Base-by-base conservation (phyloP, 108 stramenopile species). In the Pseudonitzschia multiseries region DNA sequence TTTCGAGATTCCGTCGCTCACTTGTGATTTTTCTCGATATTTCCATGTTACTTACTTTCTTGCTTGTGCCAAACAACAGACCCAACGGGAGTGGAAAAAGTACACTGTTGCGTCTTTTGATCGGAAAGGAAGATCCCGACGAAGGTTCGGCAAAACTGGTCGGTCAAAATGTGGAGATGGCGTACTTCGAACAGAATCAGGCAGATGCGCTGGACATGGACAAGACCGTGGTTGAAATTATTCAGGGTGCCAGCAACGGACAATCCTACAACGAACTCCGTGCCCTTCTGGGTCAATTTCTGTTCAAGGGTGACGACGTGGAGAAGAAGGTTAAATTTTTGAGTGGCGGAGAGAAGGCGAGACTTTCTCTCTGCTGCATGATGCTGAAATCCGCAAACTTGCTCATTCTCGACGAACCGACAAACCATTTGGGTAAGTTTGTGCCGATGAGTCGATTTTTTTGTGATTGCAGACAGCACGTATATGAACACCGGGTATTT, bases 141-240 rank as follows among this genome's bases (percentile, higher is more conserved):
- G 68, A 86, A 29, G 97, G 97, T 8, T 52, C 76, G 9, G 89
- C 89, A 12, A 69, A 72, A 42, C 79, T 95, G 21, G 79, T 88
- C 15, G 95, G 94, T 8, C 64, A 74, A 40, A 96, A 94, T 74
- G 94, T 97, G 10, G 83, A 83, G n/a, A 73, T 81, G 32, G 85
- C 89, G 43, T 96, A 97, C 71, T 97, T 97, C 81, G 96, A 96
- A 83, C 98, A 98, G 68, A 96, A 98, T 76, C 93, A 95, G 74
- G 96, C 96, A 0, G 98, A 98, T 82, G 96, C 86, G 0, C 76
- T 98, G 22, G 95, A 97, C 74, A 69, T 95, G 53, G 75, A 87
- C 33, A 87, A 90, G 77, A 97, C 92, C n/a, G 98, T 98, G 3
- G 14, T 90, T 5, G 87, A 96, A 31, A 92, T 90, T 0, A 82